Conservation (phyloP, 2,329 filamentous ascomycete species). For the Exophiala viscosa region DNA sequence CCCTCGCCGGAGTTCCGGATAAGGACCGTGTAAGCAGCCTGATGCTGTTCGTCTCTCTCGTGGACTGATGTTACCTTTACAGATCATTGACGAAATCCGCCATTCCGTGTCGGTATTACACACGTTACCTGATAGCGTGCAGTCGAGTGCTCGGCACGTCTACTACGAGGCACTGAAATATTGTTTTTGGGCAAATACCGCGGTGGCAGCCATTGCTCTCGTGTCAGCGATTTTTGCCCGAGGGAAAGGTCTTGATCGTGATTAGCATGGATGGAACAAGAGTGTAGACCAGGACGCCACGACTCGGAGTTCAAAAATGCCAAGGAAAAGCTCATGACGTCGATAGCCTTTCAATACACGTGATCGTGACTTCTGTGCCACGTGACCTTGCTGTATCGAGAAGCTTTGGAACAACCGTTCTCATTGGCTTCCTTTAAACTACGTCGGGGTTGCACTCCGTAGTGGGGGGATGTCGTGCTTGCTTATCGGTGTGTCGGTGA, state of each 20-base stretch:
- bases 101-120: slow-evolving; percentile 58
- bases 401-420: too few species aligned
- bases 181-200: slow-evolving; percentile 55
- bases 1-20: slow-evolving; percentile 53
- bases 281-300: too few species aligned
- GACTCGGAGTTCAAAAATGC: too few species aligned
- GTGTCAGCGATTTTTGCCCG: slow-evolving; percentile 47
- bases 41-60: background rate
- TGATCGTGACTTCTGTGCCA: too few species aligned
- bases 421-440: too few species aligned
- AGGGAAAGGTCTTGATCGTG: slow-evolving; percentile 25
- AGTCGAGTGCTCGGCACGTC: slow-evolving; percentile 54
- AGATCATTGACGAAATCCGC: slow-evolving; percentile 61
- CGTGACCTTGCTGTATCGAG: too few species aligned
- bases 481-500: too few species aligned
- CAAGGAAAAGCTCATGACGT: too few species aligned
- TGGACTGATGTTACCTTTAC: slow-evolving; percentile 6
- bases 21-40: slow-evolving; percentile 53
- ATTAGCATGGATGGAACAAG: too few species aligned
- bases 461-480: slow-evolving; percentile 3
- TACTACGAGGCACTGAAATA: slow-evolving; percentile 59
- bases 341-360: too few species aligned
- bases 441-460: slow-evolving; percentile 12
- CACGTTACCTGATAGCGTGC: slow-evolving; percentile 54
- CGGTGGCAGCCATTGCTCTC: slow-evolving; percentile 49